Evolutionary conservation across 1,284 basidiomycete genomes (phyloP), one percentile per base, ranked within the genome.

Genomic region (Cutaneotrichosporon cavernicola): DNA sequence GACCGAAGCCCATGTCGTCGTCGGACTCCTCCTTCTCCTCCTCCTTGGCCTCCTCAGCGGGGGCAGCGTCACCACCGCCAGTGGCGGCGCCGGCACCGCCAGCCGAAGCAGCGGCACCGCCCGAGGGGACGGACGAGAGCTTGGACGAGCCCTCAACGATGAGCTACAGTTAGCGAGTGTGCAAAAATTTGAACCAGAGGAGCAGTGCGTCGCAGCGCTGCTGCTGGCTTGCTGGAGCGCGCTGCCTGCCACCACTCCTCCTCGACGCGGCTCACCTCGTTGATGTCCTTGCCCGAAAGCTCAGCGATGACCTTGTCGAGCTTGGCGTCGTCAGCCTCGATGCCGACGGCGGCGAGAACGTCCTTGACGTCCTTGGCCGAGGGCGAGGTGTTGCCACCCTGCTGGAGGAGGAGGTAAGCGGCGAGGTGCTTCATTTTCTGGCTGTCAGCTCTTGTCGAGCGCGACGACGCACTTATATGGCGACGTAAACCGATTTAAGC

Each of bases 361-460:
- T 88, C 88, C 85, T 89, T 95, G 85, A 99, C 86, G 82, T 98
- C 96, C 62, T 81, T 86, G 68, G 92, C 91, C 65, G 90, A 89
- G 71, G 97, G 97, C 71, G 86, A 88, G 76, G 87, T 73, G 82
- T 98, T 97, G 70, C 97, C 97, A 75, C 93, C 97, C 81, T 89
- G 87, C 83, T 91, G 90, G 84, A 98, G 92, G 82, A 99, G 92
- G 73, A 99, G 88, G 86, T 97, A 99, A 74, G 92, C 93, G 85
- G 95, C 96, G 84, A 99, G 86, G 84, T 96, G 86, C 86, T 92
- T 92, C 93, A 97, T 96, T 53, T 90, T 92, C 70, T 22, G 5
- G 26, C 2, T 7, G 65, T 67, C 52, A 65, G 63, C 51, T 47
- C 10, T 2, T 3, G 6, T 32, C 31, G 5, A 7, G 7, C 38